Evolutionary conservation across 495 filamentous ascomycete genomes (phyloP), one percentile per base, ranked within the genome.

Genomic region (Aspergillus affinis): DNA sequence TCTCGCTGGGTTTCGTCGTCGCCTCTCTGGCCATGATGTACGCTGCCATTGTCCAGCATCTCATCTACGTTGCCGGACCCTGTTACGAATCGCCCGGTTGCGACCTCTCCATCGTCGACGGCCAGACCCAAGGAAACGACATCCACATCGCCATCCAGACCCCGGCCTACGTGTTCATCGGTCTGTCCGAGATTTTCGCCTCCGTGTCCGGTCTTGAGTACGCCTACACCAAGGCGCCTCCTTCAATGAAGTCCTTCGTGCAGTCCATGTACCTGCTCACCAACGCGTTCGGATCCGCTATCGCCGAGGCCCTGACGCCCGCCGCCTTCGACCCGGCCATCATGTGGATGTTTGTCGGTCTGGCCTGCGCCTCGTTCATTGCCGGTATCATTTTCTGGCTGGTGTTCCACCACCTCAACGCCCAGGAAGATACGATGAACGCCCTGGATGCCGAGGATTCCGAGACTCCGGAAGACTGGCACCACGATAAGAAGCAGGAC

Each of bases 171-270:
- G 67, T 90, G 27, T 79, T 91, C 55, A 86, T 90, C 59, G 89
- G 83, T 67, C 62, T 91, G 32, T 87, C 86, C 23, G 89, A 91
- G 73, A 90, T 90, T 64, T 85, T 91, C 71, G 87, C 87, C 18
- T 87, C 81, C 51, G 86, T 91, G 69, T 89, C 86, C 20, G 80
- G 78, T 55, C 76, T 89, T 17, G 87, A 90, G 69, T 92, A 93
- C 66, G 91, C 90, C 30, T 93, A 88, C 74, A 90, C 86, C 69
- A 91, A 93, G 77, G 90, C 91, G 0, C 91, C 91, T 7, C 84
- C 82, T 63, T 90, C 86, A 66, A 92, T 93, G 88, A 84, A 88
- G 53, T 89, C 87, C n/a, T 85, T 92, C 64, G 88, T 93, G 55
- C 86, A 86, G 64, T 83, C 87, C 1, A 78, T 91, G 69, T 87